These are phyloP conservation scores for Debaryomyces castellii DNA, from an alignment of 805 yeast species.

Conservation along the genomic window DNA sequence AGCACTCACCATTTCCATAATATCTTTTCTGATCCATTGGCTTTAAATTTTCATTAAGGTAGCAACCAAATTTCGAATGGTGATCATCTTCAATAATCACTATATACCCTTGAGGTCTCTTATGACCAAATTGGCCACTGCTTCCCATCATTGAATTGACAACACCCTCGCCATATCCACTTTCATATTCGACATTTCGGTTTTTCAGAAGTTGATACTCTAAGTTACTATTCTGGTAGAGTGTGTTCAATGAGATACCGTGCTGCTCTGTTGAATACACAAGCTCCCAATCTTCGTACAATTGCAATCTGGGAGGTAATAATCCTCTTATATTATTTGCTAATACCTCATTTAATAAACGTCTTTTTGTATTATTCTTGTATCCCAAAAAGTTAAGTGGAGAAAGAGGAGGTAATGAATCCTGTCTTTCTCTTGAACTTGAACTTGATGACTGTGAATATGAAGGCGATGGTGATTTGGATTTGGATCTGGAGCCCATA, in stretches of 20 bases:
- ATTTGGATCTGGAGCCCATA: background rate
- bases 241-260: constrained; percentile 82
- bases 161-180: constrained; percentile 37
- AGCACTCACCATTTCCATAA: constrained; percentile 95
- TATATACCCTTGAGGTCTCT: constrained; percentile 64
- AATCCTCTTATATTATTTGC: constrained; percentile 74
- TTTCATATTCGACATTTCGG: constrained; percentile 15
- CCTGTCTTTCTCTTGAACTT: constrained; percentile 1
- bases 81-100: constrained; percentile 66
- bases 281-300: constrained; percentile 74
- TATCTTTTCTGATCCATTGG: constrained; percentile 72
- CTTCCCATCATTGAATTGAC: constrained; percentile 31
- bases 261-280: constrained; percentile 87
- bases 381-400: constrained; percentile 64
- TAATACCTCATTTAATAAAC: constrained; percentile 57
- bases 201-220: constrained; percentile 28
- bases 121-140: constrained; percentile 12
- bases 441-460: background rate
- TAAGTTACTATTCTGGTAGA: constrained; percentile 60
- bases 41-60: constrained; percentile 67
- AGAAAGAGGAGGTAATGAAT: constrained; percentile 46
- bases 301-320: constrained; percentile 76
- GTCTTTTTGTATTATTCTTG: constrained; percentile 52
- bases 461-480: constrained; percentile 1
- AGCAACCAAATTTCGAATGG: constrained; percentile 74